Conservation (phyloP, 352 stramenopile species). For the Pythium vanterpoolii region DNA sequence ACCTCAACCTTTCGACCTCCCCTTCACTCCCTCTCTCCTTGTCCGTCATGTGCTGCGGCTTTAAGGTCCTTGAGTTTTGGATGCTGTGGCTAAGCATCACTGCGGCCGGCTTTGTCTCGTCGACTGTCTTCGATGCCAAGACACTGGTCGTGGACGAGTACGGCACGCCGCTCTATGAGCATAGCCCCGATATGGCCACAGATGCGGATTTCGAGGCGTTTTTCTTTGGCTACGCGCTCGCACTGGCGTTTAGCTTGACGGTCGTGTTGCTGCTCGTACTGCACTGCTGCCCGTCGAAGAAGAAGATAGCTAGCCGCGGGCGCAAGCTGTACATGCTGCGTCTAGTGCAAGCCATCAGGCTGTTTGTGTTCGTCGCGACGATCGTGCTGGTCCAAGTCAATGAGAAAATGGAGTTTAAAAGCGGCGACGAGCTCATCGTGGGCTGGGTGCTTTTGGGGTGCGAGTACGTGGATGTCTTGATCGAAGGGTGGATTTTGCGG, state of each 20-base stretch:
- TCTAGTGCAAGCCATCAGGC: not conserved
- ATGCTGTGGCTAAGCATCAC: not conserved
- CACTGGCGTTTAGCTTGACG: not conserved
- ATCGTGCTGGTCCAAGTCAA: not conserved
- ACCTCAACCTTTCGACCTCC: not conserved
- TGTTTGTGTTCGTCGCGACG: conserved; percentile 1
- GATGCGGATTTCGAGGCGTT: not conserved
- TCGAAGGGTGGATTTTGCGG: not conserved
- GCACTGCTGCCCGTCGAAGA: conserved; percentile 1
- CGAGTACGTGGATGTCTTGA: not conserved
- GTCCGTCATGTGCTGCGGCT: not conserved
- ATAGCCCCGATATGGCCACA: no score
- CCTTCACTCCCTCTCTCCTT: not conserved
- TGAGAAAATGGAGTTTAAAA: not conserved
- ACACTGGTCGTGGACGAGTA: no score
- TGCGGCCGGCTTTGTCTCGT: not conserved
- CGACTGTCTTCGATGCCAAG: not conserved
- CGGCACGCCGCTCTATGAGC: no score
- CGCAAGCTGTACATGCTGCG: not conserved
- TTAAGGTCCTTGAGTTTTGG: conserved; percentile 2
- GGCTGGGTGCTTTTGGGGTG: not conserved
- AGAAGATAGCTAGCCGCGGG: not conserved
- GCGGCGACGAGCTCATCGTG: not conserved
- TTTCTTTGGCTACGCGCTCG: not conserved
- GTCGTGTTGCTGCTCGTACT: not conserved